Evolutionary conservation across 1,284 basidiomycete genomes (phyloP), one percentile per base, ranked within the genome.

Genomic region (Cutaneotrichosporon sp.): DNA sequence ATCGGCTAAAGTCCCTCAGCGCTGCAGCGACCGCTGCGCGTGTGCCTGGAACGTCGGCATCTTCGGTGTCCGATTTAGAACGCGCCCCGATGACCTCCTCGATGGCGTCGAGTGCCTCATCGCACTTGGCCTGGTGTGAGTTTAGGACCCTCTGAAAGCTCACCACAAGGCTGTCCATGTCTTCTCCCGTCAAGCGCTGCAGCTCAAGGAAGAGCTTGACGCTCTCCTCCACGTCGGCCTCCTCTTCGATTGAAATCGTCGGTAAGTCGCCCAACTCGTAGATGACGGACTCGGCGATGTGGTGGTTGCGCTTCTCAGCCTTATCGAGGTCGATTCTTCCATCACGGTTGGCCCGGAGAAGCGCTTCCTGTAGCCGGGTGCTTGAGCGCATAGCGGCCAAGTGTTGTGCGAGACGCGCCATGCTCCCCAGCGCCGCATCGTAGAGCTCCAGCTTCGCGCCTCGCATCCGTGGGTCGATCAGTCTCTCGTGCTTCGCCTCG

Each of bases 321-420:
- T 62, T 27, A 24, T 72, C 71, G n/a, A 84, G 66, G 18, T 79
- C 73, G 45, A 86, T 72, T 60, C 82, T 84, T 27, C 83, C 85
- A 11, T 87, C 84, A 8, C 84, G 79, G 25, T 86, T 85, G 0
- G 89, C 88, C 69, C 70, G 84, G 20, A 89, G 86, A 34, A 97
- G 78, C 54, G 93, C 89, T 62, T 89, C 87, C 72, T 95, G 92
- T 31, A 97, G 76, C 33, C 86, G 84, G 3, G 89, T 92, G 0
- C 92, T 90, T 62, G 89, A 88, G 50, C 94, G 81, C 60, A 97
- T 80, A 20, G 93, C 92, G 56, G 89, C 92, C 45, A 97, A 79
- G 80, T 97, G 93, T 72, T 97, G 94, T 1, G 91, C 94, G 4
- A 97, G 84, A 18, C 91, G 83, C 63, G 90, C 93, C 71, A 97